Base-by-base conservation (phyloP, 352 stramenopile species). In the Aphanomyces cochlioides region DNA sequence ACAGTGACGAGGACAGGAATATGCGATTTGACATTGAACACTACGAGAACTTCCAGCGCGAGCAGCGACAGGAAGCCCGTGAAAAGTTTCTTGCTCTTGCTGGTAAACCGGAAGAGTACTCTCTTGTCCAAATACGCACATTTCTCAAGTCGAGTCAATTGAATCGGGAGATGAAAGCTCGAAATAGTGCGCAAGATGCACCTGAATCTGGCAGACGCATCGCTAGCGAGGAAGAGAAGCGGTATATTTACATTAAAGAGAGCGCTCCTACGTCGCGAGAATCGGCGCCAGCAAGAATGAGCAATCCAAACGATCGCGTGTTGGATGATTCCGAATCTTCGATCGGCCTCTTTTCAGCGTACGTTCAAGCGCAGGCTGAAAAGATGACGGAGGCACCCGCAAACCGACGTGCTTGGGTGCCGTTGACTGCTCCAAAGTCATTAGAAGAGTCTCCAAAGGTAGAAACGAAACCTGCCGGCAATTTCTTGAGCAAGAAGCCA, bases 61-160 rank as follows among this genome's bases (percentile, higher is more conserved):
- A 98, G 57, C 82, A 94, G 7, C 75, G 89, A 75, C 79, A 93
- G 82, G 81, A 97, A 79, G 79, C 89, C n/a, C 88, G 97, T 7
- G 82, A 96, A 54, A 89, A 98, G 76, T 99, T 98, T 67, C 98
- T 99, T 67, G 87, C 91, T 4, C 89, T 98, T 0, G 97, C 97
- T 2, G 93, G 89, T 1, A 90, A 99, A 65, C 95, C 96, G 0
- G 84, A 96, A 34, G 86, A 89, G 40, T 99, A 99, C 81, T 99
- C 95, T 19, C 78, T 87, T n/a, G 93, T 88, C 17, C 97, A 99
- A 72, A 84, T 99, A 39, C 78, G 83, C 3, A 96, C 97, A 58
- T 99, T 99, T 77, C 76, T 99, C 36, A 89, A 91, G 57, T 94
- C 83, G 0, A 96, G 84, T 48, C 78, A 81, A 37, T 74, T 99